phyloP scores from a whole-genome alignment of 352 stramenopile species.

The Phytopythium ostracodes region DNA sequence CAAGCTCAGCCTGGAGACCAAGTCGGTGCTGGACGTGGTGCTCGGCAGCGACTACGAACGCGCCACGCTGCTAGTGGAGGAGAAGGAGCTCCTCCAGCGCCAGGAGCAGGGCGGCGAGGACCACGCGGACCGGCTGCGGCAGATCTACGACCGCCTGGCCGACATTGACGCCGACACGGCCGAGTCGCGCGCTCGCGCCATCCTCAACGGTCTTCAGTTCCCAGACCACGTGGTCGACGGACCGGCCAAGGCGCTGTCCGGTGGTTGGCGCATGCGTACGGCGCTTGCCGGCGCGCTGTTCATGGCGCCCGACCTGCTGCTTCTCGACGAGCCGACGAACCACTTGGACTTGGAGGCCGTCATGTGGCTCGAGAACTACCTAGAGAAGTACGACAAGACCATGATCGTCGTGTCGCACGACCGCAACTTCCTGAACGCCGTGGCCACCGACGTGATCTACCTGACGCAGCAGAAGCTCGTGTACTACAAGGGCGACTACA shows the following conservation, averaged over 20 bases:
- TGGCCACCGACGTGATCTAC: conserved; percentile 95
- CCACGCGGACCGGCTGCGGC: conserved; percentile 53
- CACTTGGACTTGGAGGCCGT: conserved; percentile 90
- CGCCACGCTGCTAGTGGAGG: conserved; percentile 86
- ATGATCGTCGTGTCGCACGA: conserved; percentile 96
- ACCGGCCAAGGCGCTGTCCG: conserved; percentile 89
- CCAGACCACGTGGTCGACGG: conserved; percentile 88
- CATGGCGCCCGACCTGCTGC: conserved; percentile 93
- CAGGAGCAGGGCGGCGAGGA: conserved; percentile 26
- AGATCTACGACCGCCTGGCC: conserved; percentile 86
- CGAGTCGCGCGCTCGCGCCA: conserved; percentile 87
- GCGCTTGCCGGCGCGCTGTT: conserved; percentile 93
- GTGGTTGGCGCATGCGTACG: conserved; percentile 94
- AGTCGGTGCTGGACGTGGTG: conserved; percentile 93
- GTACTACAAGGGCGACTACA: conserved; percentile 96
- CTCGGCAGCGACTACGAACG: conserved; percentile 94
- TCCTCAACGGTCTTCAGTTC: conserved; percentile 94
- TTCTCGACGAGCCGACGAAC: conserved; percentile 95
- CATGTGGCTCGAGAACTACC: conserved; percentile 91
- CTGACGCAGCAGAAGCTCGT: conserved; percentile 90
- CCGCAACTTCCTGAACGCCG: conserved; percentile 95
- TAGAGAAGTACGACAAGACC: conserved; percentile 91
- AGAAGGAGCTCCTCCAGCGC: conserved; percentile 86
- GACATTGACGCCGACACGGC: conserved; percentile 90
- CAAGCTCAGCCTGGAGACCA: conserved; percentile 74